Conservation (phyloP, 768 basidiomycete species). For the Rhodocollybia butyracea region DNA sequence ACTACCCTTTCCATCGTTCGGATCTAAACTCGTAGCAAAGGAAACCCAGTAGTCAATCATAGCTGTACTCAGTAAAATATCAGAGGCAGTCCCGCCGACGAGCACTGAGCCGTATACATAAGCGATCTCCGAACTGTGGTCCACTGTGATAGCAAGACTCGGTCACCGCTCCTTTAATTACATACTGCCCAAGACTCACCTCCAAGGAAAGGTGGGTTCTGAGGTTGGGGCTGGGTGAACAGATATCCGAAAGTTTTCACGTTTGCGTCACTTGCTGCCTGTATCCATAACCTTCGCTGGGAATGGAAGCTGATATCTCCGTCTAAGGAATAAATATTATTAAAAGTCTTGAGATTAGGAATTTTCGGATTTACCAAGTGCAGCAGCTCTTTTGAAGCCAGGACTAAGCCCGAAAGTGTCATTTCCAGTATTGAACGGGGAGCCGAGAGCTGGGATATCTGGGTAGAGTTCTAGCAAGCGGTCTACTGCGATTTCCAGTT, state of each 20-base stretch:
- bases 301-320: conserved; percentile 27
- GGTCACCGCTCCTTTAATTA: neutral
- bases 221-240: conserved; percentile 17
- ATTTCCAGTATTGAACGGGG: conserved; percentile 28
- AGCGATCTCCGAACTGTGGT: conserved; percentile 26
- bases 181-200: conserved; percentile 5
- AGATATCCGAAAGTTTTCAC: conserved; percentile 6
- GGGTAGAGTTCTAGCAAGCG: conserved; percentile 25
- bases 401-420: conserved; percentile 24
- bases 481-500: conserved; percentile 15
- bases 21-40: conserved; percentile 25
- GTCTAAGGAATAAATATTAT: neutral
- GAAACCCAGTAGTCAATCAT: conserved; percentile 33
- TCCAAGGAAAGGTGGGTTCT: conserved; percentile 8
- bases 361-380: conserved; percentile 9
- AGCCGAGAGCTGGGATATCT: conserved; percentile 24
- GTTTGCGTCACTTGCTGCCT: conserved; percentile 2
- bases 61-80: conserved; percentile 13
- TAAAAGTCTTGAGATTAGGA: neutral
- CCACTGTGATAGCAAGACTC: conserved; percentile 17
- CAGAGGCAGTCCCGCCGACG: conserved; percentile 14
- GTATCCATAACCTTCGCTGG: conserved; percentile 4
- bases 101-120: conserved; percentile 27
- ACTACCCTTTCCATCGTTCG: conserved; percentile 26
- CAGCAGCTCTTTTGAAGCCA: conserved; percentile 23